Base-by-base conservation (phyloP, 768 basidiomycete species). In the Pleurotus pulmonarius region DNA sequence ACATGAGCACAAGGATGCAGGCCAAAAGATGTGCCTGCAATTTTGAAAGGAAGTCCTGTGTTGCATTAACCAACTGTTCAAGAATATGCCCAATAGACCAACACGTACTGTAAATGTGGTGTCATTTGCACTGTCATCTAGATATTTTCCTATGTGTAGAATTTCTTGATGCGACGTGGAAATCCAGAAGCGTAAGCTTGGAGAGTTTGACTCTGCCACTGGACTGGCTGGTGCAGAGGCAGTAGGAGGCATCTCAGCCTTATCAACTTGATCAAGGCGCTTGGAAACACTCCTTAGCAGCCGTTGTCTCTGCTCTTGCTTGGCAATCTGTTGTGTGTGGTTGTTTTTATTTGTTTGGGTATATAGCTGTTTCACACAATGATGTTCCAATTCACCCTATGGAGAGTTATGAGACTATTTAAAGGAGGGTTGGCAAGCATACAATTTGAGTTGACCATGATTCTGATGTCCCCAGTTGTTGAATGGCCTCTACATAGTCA, bases 311-410 rank as follows among this genome's bases (percentile, higher is more conserved):
- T 59, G 46, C 37, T 63, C 54, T 13, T 57, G 52, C 8, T 41
- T 59, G 0, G 67, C 67, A 20, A 75, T 71, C 24, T 69, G 66
- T 1, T 34, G 24, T 0, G 44, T 61, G 18, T 60, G 56, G n/a
- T 63, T 51, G 25, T 61, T 68, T 57, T 75, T 74, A 63, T 71
- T 74, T 0, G 69, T 72, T 0, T 61, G 51, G 0, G 58, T 41
- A 43, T 74, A 79, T 15, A 69, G 69, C 0, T 57, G 47, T 61
- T 80, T 78, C 18, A 73, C 66, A 0, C 57, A 56, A 0, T 62
- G 59, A 56, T 80, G 78, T 44, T 75, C 70, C 0, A 70, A 64
- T 52, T 80, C 75, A 1, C 72, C 71, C 75, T 77, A 43, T 52
- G 5, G 41, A 25, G 3, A 22, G 20, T 48, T 13, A 54, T 39